Percentiles rank a stretch among this genome's conserved stretches.
Evolutionary conservation across 2,329 filamentous ascomycete genomes (phyloP).

Genomic region (Zasmidium angulare): DNA sequence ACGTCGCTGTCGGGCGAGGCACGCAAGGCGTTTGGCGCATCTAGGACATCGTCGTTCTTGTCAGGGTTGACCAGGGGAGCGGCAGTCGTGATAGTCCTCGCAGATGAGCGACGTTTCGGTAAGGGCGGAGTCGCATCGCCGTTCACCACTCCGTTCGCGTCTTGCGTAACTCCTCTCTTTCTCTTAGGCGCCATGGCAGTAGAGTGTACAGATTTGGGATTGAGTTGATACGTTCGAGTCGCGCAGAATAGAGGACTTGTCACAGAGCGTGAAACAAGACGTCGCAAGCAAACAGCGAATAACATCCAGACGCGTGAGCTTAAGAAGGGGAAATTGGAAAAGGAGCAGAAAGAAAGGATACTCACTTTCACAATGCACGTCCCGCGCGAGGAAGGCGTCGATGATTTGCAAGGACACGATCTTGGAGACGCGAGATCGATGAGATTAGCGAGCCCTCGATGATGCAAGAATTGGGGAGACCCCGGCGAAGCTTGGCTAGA

Average conservation of each 20-base stretch:
- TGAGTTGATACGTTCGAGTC: not conserved
- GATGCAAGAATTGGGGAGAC: not conserved
- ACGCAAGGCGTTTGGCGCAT: slow-evolving; percentile 42
- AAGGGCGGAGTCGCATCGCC: slow-evolving; percentile 5
- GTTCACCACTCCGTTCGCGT: not conserved
- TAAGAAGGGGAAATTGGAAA: not conserved
- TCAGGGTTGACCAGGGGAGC: slow-evolving; percentile 28
- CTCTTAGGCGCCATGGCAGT: slow-evolving; percentile 13
- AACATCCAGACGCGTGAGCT: not conserved
- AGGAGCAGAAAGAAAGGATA: not conserved
- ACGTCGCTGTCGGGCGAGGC: slow-evolving; percentile 46
- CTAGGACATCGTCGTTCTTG: slow-evolving; percentile 42
- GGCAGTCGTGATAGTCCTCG: slow-evolving; percentile 15
- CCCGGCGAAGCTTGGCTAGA: not conserved
- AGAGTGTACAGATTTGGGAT: not conserved
- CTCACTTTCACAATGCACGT: not conserved
- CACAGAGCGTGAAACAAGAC: not conserved
- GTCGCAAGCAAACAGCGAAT: not conserved
- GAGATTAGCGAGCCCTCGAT: not conserved
- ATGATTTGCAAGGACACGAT: not conserved
- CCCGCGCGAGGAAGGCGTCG: not conserved
- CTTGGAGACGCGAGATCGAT: not conserved
- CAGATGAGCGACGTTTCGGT: slow-evolving; percentile 18
- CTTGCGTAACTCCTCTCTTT: slow-evolving; percentile 4
- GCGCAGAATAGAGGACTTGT: not conserved